These are phyloP conservation scores for Hypoxylon subgilvum DNA, from an alignment of 495 filamentous ascomycete genomes.

Conservation along the genomic window DNA sequence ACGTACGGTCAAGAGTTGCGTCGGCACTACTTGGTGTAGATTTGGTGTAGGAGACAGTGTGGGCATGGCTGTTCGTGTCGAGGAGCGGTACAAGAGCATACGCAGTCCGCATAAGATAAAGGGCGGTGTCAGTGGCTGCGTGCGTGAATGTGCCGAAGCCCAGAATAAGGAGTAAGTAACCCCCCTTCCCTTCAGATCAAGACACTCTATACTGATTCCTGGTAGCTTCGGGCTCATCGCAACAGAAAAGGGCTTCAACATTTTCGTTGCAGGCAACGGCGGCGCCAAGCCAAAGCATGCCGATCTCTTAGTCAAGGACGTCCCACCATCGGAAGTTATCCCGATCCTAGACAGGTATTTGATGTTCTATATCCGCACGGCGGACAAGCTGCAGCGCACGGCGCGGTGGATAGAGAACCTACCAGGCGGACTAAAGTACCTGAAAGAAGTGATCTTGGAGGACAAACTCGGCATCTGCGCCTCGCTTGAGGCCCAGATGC, in stretches of 20 bases:
- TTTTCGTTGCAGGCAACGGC: conserved; percentile 92
- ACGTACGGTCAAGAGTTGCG: conserved; percentile 92
- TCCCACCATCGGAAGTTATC: conserved; percentile 81
- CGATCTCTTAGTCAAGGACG: conserved; percentile 90
- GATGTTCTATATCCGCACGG: conserved; percentile 96
- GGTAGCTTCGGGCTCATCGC: conserved; percentile 87
- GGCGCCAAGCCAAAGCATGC: conserved; percentile 86
- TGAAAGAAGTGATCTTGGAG: conserved; percentile 81
- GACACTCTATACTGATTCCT: conserved; percentile 12
- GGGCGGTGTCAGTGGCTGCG: conserved; percentile 88
- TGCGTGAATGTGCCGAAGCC: conserved; percentile 92
- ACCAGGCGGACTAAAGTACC: conserved; percentile 85
- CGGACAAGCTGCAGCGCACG: conserved; percentile 92
- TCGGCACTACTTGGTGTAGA: conserved; percentile 93
- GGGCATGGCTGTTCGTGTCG: conserved; percentile 91
- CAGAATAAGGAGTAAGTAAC: conserved; percentile 84
- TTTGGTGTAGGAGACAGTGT: conserved; percentile 95
- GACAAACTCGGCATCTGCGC: conserved; percentile 89
- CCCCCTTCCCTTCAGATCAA: neutral
- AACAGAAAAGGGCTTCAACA: conserved; percentile 93
- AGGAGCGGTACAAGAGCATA: conserved; percentile 94
- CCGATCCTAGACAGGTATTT: conserved; percentile 90
- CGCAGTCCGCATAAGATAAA: conserved; percentile 93
- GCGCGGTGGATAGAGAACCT: conserved; percentile 90
- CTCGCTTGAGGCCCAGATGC: conserved; percentile 89